phyloP scores from a whole-genome alignment of 2,329 filamentous ascomycete genomes.

The Aspergillus sp. region DNA sequence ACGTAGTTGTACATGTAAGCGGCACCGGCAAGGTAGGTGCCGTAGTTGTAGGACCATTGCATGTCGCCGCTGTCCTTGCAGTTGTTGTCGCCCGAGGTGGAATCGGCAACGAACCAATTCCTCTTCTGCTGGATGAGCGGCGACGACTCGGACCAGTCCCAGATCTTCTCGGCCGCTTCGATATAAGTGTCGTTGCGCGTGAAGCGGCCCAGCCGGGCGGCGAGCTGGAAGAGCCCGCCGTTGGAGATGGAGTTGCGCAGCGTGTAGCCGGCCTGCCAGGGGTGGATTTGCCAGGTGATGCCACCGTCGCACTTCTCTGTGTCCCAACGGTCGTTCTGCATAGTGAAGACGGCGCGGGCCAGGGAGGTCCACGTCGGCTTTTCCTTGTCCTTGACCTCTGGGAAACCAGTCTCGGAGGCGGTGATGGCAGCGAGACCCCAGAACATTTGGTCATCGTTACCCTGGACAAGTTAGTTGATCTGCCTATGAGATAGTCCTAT shows the following conservation, averaged over 20 bases:
- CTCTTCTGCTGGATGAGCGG: constrained; percentile 49
- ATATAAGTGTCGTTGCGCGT: constrained; percentile 75
- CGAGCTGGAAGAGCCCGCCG: constrained; percentile 55
- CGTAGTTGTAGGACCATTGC: constrained; percentile 57
- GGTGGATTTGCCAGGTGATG: constrained; percentile 80
- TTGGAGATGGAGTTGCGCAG: constrained; percentile 58
- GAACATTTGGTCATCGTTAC: constrained; percentile 64
- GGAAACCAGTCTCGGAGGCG: constrained; percentile 72
- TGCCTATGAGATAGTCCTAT: not conserved
- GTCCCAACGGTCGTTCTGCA: constrained; percentile 70
- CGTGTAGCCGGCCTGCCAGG: constrained; percentile 65
- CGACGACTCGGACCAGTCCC: constrained; percentile 53
- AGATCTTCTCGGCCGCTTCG: constrained; percentile 68
- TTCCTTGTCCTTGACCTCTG: constrained; percentile 62
- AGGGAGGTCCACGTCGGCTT: constrained; percentile 72
- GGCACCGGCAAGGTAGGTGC: constrained; percentile 52
- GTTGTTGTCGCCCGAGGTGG: constrained; percentile 11
- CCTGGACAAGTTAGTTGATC: constrained; percentile 15
- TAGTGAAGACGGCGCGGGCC: constrained; percentile 74
- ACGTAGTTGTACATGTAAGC: constrained; percentile 54
- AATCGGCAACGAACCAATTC: constrained; percentile 25
- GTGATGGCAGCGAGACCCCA: constrained; percentile 76
- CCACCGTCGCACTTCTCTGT: constrained; percentile 65
- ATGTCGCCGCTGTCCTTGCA: constrained; percentile 52
- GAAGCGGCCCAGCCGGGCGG: constrained; percentile 70